Base-by-base conservation (phyloP, 2,329 filamentous ascomycete species). In the Trichoderma guizhouense region DNA sequence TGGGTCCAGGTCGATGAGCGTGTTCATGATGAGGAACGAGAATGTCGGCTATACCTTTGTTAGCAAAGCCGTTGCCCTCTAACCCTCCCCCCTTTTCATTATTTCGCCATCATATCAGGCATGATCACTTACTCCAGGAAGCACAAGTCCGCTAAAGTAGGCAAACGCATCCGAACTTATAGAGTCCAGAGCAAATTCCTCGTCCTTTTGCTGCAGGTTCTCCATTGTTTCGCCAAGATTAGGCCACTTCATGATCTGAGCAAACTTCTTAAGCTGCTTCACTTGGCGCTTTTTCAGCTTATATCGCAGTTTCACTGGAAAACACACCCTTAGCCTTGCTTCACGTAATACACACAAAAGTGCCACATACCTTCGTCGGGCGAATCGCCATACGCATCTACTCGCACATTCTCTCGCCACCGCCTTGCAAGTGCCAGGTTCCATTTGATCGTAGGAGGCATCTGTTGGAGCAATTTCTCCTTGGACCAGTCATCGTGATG, bases 1-100 rank as follows among this genome's bases (percentile, higher is more conserved):
- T 2, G 89, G 89, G 76, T 94, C 92, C 75, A 92, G 88, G 78
- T 94, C 92, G 74, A 94, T 90, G 57, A 94, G 84, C 5, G 91
- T 88, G 78, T 93, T 94, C 91, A 94, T 94, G 60, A 93, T 89
- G 47, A 93, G 86, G 81, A 92, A 94, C 3, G 92, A 91, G 60
- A 93, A 88, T 0, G 88, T 90, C 5, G 86, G 82, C 86, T 87
- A 72, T 21, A 55, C 65, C 74, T 14, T 53, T 21, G 21, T 71
- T 57, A 71, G 63, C 57, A 72, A 61, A 12, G 14, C 15, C 28
- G 39, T 39, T 28, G 21, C 28, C 34, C 14, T 32, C 32, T 24
- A 39, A 0, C 36, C 7, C 7, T 8, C 7, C 32, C 51, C 32
- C 34, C 14, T 6, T 43, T 11, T n/a, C 18, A 5, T 61, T 26